Base-by-base conservation (phyloP, 352 stramenopile species). In the Phytophthora melonis region DNA sequence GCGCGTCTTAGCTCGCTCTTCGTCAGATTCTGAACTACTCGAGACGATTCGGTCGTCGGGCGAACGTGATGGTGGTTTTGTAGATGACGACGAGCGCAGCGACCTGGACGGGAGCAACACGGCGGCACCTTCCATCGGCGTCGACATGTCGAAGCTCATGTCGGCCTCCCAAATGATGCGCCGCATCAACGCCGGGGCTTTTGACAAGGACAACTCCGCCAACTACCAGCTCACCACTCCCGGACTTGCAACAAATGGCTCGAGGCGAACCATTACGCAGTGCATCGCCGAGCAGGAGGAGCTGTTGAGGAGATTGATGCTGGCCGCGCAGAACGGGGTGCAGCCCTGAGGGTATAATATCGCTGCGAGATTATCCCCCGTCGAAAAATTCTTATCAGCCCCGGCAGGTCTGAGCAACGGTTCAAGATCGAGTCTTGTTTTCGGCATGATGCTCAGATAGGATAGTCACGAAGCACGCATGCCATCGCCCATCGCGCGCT, bases 231-330 rank as follows among this genome's bases (percentile, higher is more conserved):
- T 52, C 30, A 55, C 52, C 39, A 57, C 21, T n/a, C 68, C 43
- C 23, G 23, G 14, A 13, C 32, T 36, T 19, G 62, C 30, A 16
- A 10, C 52, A 11, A 21, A 18, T 10, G 32, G 32, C 32, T 68
- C 75, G 6, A 66, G 52, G 8, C 67, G 66, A 5, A 77, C 72
- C 18, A 76, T 83, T 41, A 65, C 49, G 62, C 68, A 74, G 36
- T 70, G 62, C 34, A 80, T 83, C 14, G 76, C 72, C 5, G 76
- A 83, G 62, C 76, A 83, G 58, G 76, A 83, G 36, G 62, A 70
- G 11, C 69, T 83, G 0, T 50, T 83, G 41, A 75, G 50, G 54
- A 49, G 62, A 25, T 58, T 82, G 52, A 66, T 79, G 63, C 54
- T 71, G 8, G 72, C 72, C n/a, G 75, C 72, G 3, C 72, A 71